Evolutionary conservation across 305 asterid species (phyloP).

Genomic region (Solanum hybrid): DNA sequence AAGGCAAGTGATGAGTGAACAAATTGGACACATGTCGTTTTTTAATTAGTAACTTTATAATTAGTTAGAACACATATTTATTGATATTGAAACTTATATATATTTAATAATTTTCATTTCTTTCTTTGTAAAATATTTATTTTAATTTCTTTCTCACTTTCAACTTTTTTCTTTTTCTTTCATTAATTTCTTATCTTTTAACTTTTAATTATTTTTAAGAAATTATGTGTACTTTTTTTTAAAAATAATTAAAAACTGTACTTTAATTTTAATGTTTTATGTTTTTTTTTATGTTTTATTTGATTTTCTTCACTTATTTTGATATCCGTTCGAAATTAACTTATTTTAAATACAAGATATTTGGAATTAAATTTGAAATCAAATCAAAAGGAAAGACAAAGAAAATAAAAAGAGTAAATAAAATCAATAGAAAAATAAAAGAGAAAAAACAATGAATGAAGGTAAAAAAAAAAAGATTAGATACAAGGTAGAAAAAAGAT

Average conservation of each 20-base stretch:
- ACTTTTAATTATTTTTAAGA: too few relatives aligned
- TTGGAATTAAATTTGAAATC: not conserved
- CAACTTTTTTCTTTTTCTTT: too few relatives aligned
- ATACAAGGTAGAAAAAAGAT: not conserved
- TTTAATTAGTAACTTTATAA: not conserved
- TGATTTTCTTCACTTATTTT: too few relatives aligned
- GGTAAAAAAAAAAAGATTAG: not conserved
- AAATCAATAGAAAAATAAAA: not conserved
- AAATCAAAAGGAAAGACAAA: not conserved
- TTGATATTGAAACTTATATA: not conserved
- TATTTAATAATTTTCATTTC: too few relatives aligned
- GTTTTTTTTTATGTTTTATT: too few relatives aligned
- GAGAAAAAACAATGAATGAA: not conserved
- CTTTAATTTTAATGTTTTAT: too few relatives aligned
- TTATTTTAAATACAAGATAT: not conserved
- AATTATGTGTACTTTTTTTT: too few relatives aligned
- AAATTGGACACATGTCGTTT: not conserved
- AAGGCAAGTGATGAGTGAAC: not conserved
- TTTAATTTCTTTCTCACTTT: not conserved
- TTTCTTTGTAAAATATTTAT: too few relatives aligned
- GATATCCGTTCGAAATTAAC: too few relatives aligned
- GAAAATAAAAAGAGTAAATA: not conserved
- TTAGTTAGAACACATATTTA: not conserved
- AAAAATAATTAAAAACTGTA: too few relatives aligned
- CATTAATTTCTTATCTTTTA: too few relatives aligned